Conservation (phyloP, 225 moss, liverwort and hornwort genomes). For the Thuidium tamariscinum region DNA sequence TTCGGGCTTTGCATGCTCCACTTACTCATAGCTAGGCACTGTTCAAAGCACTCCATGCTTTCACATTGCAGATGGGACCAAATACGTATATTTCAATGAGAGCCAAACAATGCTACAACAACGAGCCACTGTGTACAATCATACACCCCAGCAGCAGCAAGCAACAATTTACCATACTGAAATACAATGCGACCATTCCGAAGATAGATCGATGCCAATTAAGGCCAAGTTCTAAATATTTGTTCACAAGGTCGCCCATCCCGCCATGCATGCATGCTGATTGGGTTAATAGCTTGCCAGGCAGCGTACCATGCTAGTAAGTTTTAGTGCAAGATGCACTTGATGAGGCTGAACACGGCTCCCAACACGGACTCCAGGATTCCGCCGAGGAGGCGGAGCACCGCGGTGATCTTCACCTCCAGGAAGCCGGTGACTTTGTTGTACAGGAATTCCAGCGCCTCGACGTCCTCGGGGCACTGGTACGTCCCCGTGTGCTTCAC, state of each 20-base stretch:
- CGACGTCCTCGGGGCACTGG: background rate
- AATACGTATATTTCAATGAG: background rate
- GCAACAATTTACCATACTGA: background rate
- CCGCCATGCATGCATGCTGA: background rate
- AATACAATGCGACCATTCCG: background rate
- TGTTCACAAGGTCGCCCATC: background rate
- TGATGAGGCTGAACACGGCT: rapidly evolving
- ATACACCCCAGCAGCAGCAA: background rate
- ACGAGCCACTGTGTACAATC: background rate
- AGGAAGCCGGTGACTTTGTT: background rate
- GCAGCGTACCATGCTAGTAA: background rate
- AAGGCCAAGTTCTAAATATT: too few relatives aligned
- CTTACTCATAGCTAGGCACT: too few relatives aligned
- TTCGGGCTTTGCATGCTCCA: background rate
- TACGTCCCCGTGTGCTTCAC: background rate
- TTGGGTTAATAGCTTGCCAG: too few relatives aligned
- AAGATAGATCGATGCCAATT: background rate
- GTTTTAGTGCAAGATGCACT: too few relatives aligned
- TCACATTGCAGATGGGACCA: background rate
- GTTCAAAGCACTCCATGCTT: background rate
- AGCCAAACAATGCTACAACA: background rate
- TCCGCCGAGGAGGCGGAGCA: background rate
- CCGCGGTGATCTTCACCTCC: background rate
- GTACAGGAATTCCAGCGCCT: background rate
- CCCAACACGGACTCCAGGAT: background rate